Percentiles rank a stretch among this genome's conserved stretches.
These are phyloP conservation scores for Myxozyma nipponensis DNA, from an alignment of 805 yeast genomes.

Conservation along the genomic window DNA sequence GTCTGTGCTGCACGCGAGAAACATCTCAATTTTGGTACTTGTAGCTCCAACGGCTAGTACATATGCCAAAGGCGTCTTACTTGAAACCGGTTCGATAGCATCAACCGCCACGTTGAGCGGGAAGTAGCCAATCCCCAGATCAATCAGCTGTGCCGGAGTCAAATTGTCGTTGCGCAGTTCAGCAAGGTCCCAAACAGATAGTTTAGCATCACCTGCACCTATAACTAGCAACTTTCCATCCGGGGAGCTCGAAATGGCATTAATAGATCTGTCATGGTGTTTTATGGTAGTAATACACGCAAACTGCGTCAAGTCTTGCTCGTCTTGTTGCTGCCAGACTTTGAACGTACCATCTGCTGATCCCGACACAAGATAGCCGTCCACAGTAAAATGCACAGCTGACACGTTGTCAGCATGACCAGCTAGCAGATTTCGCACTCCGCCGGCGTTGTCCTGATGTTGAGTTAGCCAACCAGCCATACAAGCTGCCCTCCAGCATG, in stretches of 20 bases:
- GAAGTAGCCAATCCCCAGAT: constrained; percentile 47
- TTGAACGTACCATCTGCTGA: constrained; percentile 63
- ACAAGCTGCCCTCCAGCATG: too few species aligned
- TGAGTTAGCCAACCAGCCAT: neutral
- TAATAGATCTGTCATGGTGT: constrained; percentile 11
- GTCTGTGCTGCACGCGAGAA: constrained; percentile 1
- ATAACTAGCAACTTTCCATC: constrained; percentile 8
- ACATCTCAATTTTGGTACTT: constrained; percentile 32
- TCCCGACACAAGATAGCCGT: constrained; percentile 49
- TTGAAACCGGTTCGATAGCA: constrained; percentile 27
- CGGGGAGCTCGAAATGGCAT: constrained; percentile 10
- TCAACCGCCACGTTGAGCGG: constrained; percentile 44
- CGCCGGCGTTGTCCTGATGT: constrained; percentile 35
- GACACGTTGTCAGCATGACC: constrained; percentile 62
- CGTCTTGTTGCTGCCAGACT: constrained; percentile 48
- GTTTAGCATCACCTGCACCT: constrained; percentile 22
- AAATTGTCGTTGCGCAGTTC: neutral
- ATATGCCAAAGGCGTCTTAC: constrained; percentile 29
- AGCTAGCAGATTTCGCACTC: constrained; percentile 55
- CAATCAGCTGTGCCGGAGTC: constrained; percentile 30
- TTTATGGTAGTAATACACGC: constrained; percentile 1
- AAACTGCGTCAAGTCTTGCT: neutral
- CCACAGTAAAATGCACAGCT: constrained; percentile 56
- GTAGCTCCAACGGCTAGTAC: constrained; percentile 74
- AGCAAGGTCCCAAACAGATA: constrained; percentile 28